Evolutionary conservation across 2,329 filamentous ascomycete genomes (phyloP).

Genomic region (Colletotrichum endophyticum): DNA sequence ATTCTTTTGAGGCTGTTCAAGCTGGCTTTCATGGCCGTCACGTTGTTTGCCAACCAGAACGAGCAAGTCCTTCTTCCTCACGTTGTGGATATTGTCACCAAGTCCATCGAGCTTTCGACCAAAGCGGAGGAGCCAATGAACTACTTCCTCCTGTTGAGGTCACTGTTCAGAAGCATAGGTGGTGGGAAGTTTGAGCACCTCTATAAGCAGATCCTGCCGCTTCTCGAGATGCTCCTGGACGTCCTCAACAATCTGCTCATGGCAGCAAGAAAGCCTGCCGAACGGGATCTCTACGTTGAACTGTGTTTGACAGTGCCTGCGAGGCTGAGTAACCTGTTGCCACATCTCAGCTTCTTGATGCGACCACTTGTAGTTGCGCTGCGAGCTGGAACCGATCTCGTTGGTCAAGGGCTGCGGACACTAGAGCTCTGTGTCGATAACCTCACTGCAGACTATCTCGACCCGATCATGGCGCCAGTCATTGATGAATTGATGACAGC

Average conservation of each 20-base stretch:
- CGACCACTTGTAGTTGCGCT: slow-evolving; percentile 94
- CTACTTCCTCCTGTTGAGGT: slow-evolving; percentile 92
- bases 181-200: slow-evolving; percentile 97
- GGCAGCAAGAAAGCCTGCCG: slow-evolving; percentile 86
- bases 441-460: slow-evolving; percentile 94
- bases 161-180: slow-evolving; percentile 94
- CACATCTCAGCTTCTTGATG: slow-evolving; percentile 97
- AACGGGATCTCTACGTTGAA: slow-evolving; percentile 96
- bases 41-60: slow-evolving; percentile 91
- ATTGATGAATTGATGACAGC: slow-evolving; percentile 99
- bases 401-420: slow-evolving; percentile 91
- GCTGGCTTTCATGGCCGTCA: slow-evolving; percentile 98
- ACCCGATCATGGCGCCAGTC: slow-evolving; percentile 98
- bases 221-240: slow-evolving; percentile 96
- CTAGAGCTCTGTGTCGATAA: slow-evolving; percentile 98
- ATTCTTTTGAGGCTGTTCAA: slow-evolving; percentile 96
- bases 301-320: slow-evolving; percentile 95
- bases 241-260: slow-evolving; percentile 94
- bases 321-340: slow-evolving; percentile 89
- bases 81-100: slow-evolving; percentile 95
- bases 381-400: slow-evolving; percentile 88
- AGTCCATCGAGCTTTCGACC: slow-evolving; percentile 94
- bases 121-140: slow-evolving; percentile 98
- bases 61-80: slow-evolving; percentile 95
- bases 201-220: slow-evolving; percentile 95